Percentiles rank a stretch among this genome's conserved stretches.
Evolutionary conservation across 129 eudicot species (phyloP).

Genomic region (Pseudognaphalium luteoalbum): DNA sequence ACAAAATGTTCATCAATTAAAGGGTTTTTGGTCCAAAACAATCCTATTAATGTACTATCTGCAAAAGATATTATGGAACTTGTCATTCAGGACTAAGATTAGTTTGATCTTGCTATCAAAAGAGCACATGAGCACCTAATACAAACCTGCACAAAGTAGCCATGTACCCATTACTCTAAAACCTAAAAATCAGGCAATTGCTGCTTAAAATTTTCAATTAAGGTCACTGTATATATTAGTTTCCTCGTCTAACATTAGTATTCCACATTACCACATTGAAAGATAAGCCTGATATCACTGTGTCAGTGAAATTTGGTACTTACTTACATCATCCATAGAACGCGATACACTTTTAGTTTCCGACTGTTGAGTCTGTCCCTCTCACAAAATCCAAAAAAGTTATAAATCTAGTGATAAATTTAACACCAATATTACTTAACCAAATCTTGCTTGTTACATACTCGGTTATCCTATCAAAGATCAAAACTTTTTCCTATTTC

Average conservation of each 20-base stretch:
- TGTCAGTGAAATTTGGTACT: not conserved
- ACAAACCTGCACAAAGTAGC: not conserved
- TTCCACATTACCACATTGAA: not conserved
- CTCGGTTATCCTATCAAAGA: constrained; percentile 3
- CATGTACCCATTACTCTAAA: not conserved
- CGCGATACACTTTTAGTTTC: not conserved
- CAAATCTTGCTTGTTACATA: not conserved
- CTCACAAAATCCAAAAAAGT: not conserved
- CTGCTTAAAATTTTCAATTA: not conserved
- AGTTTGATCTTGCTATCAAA: not conserved
- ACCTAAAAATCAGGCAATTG: not conserved
- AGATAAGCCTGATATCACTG: not conserved
- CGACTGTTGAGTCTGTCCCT: not conserved
- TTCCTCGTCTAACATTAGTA: not conserved
- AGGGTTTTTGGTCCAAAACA: not conserved
- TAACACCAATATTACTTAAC: constrained; percentile 7
- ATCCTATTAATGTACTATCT: not conserved
- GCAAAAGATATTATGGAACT: not conserved
- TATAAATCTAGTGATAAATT: not conserved
- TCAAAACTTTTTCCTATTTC: not conserved
- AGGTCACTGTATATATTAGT: not conserved
- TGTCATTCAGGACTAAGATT: not conserved
- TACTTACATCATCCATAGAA: constrained; percentile 11
- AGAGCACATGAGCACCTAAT: not conserved
- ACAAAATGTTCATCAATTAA: not conserved